Evolutionary conservation across 768 basidiomycete species (phyloP).

Genomic region (Dendrothele bispora): DNA sequence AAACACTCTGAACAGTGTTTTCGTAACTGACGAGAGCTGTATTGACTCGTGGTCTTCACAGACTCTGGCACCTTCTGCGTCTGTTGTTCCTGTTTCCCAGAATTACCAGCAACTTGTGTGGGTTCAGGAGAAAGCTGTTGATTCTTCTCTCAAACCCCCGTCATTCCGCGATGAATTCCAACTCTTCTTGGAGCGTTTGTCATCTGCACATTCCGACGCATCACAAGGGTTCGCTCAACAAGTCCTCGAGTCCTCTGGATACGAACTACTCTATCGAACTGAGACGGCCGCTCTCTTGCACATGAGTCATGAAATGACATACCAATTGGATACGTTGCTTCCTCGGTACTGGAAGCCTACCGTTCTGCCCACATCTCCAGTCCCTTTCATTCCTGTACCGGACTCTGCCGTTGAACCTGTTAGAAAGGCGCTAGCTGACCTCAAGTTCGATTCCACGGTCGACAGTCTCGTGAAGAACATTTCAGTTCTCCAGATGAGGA

Average conservation of each 20-base stretch:
- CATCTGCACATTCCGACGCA: constrained; percentile 10
- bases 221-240: too few relatives aligned
- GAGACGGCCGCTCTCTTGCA: constrained; percentile 50
- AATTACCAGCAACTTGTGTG: constrained; percentile 51
- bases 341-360: constrained; percentile 75
- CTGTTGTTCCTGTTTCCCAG: constrained; percentile 23
- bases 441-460: constrained; percentile 70
- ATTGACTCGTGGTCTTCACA: constrained; percentile 29
- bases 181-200: constrained; percentile 32
- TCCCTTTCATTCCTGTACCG: constrained; percentile 57
- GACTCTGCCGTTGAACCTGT: constrained; percentile 53
- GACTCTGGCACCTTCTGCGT: constrained; percentile 24
- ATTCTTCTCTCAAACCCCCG: constrained; percentile 37
- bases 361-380: constrained; percentile 52
- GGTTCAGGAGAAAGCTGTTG: constrained; percentile 57
- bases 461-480: constrained; percentile 70
- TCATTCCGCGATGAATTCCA: constrained; percentile 31
- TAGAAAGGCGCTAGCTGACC: constrained; percentile 49
- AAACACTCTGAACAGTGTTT: constrained; percentile 40
- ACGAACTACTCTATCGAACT: constrained; percentile 43
- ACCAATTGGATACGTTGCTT: constrained; percentile 57
- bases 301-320: constrained; percentile 38
- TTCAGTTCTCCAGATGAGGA: constrained; percentile 61
- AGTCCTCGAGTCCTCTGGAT: too few relatives aligned
- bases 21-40: constrained; percentile 44